Evolutionary conservation across 176 grass and related monocot species (phyloP), one percentile per base, ranked within the genome.

Genomic region (Aegilops umbellulata): DNA sequence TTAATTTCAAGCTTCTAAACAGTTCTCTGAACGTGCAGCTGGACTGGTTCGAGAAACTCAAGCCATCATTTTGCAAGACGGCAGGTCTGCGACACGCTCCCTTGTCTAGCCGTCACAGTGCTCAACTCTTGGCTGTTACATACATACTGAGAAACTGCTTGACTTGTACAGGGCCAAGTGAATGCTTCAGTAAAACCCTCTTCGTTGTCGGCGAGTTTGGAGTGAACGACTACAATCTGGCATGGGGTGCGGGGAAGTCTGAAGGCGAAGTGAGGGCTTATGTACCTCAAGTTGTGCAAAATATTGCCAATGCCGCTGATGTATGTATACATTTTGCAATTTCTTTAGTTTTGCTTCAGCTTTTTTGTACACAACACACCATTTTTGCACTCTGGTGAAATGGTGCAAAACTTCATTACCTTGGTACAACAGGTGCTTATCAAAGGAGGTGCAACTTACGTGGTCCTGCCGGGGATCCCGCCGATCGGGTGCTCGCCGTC

Each of bases 21-120:
- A 76, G 31, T n/a, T 92, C 92, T 22, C 38, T 90, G 6, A 31
- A 42, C 7, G 23, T 69, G 74, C 88, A 93, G 83, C 30, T 93
- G 15, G 82, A 12, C 4, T 88, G 87, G 89, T 97, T 93, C 80
- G 73, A 93, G 85, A 5, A 90, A 64, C 34, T 88, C 60, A 87
- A 75, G 65, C 85, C 88, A 79, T 25, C 35, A 0, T 42, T 93
- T 20, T 93, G 91, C 91, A 85, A 74, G 42, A 41, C 53, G 22
- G 77, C 69, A 85, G 66, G 90, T 83, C 15, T 5, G 13, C 3
- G 7, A 19, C 79, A 30, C 23, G 17, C 63, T 69, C 24, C 12
- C 74, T 5, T 31, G 8, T 31, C 1, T 55, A 30, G 6, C 26
- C 10, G 12, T 23, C 3, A 32, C 29, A 19, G 15, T 66, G 53